phyloP scores from a whole-genome alignment of 352 stramenopile species.

The Peronospora belbahrii region DNA sequence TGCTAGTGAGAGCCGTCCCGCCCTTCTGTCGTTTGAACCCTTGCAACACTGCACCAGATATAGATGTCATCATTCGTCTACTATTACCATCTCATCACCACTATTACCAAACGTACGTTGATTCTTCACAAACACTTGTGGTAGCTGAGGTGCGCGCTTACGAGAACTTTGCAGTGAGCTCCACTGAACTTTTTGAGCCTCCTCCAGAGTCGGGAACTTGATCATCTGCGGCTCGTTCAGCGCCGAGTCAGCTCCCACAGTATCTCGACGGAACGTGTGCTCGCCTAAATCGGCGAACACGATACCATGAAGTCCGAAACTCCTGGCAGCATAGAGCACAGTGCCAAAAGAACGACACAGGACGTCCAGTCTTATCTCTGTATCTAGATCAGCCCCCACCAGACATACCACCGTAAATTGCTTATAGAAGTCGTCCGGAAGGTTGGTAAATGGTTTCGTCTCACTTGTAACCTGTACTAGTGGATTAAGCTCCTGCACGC shows the following conservation, averaged over 20 bases:
- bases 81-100: background rate
- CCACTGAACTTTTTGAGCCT: conserved; percentile 46
- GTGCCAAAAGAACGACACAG: conserved; percentile 47
- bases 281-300: conserved; percentile 72
- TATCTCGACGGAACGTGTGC: conserved; percentile 56
- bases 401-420: conserved; percentile 85
- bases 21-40: conserved; percentile 33
- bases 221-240: conserved; percentile 34
- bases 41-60: conserved; percentile 43
- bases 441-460: conserved; percentile 41
- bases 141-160: conserved; percentile 63
- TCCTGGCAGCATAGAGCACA: conserved; percentile 64
- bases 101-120: conserved; percentile 35
- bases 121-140: conserved; percentile 71
- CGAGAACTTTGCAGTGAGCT: conserved; percentile 54
- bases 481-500: conserved; percentile 92
- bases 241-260: conserved; percentile 16
- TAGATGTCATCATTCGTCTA: background rate
- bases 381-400: conserved; percentile 33
- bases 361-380: conserved; percentile 51
- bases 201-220: conserved; percentile 49
- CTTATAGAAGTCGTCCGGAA: conserved; percentile 72
- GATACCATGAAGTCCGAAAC: conserved; percentile 74
- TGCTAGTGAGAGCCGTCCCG: conserved; percentile 3
- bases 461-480: conserved; percentile 83